Base-by-base conservation (phyloP, 768 basidiomycete genomes). In the Kwoniella mangroviensis region DNA sequence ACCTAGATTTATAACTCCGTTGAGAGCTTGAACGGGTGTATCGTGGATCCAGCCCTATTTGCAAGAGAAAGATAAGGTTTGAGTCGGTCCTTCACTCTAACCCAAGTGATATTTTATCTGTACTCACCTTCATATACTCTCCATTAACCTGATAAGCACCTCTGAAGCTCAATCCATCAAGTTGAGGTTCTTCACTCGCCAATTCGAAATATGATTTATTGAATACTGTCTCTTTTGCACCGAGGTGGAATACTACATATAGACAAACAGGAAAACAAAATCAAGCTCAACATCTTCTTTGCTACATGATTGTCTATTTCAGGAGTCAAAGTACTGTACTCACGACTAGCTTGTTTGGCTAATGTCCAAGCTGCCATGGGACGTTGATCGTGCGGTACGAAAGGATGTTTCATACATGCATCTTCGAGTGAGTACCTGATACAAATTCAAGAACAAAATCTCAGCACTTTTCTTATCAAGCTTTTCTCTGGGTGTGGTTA, bases 141-240 rank as follows among this genome's bases (percentile, higher is more conserved):
- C 58, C 58, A 22, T 60, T 60, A 2, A 60, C 58, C 40, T 60
- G 58, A 60, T 60, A 60, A 22, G 58, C 58, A 43, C 58, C 58
- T 60, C 41, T 60, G 12, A 60, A 60, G 6, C 7, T 21, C 41
- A 60, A 12, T 17, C 40, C 58, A 15, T 60, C 58, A 4, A 60
- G 40, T 42, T 34, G 34, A 15, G 34, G 3, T 22, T 60, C 58
- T 60, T 43, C 3, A 4, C 13, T 9, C 19, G 58, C 58, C 40
- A 60, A 42, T 42, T 60, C 58, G 26, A 60, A 60, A 60, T 60
- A 60, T 21, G 40, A 42, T 60, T 43, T 60, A 21, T 60, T 60
- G 41, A 60, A 60, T n/a, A 26, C 58, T 22, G 58, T 60, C 21
- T 60, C 58, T 22, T 26, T 26, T 1, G 13, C 26, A 42, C 58